phyloP scores from a whole-genome alignment of 148 eudicot species.

The Oxyria digyna region DNA sequence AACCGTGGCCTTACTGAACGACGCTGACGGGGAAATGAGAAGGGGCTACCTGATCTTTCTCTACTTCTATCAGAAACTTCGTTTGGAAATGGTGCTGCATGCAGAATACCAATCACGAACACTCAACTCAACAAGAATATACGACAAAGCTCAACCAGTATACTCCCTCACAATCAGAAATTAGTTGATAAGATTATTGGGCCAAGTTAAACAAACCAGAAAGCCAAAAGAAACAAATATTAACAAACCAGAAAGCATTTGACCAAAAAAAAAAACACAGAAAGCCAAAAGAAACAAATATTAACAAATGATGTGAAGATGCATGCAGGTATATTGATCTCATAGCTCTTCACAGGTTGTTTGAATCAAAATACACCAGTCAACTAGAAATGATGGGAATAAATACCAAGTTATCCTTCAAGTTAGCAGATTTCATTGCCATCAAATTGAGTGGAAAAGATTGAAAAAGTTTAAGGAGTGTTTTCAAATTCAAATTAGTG shows the following conservation, averaged over 20 bases:
- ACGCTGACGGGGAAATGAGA: constrained; percentile 54
- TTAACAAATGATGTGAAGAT: neutral
- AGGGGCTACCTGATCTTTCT: constrained; percentile 67
- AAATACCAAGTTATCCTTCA: neutral
- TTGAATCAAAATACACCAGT: neutral
- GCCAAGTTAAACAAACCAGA: neutral
- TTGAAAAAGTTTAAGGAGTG: neutral
- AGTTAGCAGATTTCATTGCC: neutral
- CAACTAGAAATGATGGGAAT: neutral
- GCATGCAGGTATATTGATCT: neutral
- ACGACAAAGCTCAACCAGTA: neutral
- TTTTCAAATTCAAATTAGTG: neutral
- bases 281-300: neutral
- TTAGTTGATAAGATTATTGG: neutral
- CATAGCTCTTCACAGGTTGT: neutral
- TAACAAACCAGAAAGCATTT: no score
- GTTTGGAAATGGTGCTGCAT: constrained; percentile 50
- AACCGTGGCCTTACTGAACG: constrained; percentile 68
- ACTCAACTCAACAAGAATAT: neutral
- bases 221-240: neutral
- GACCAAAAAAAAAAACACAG: neutral
- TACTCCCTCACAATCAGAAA: neutral
- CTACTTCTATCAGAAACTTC: constrained; percentile 44
- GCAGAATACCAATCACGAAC: neutral
- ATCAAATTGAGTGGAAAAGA: neutral